Base-by-base conservation (phyloP, 2,329 filamentous ascomycete genomes). In the Nigrospora oryzae region DNA sequence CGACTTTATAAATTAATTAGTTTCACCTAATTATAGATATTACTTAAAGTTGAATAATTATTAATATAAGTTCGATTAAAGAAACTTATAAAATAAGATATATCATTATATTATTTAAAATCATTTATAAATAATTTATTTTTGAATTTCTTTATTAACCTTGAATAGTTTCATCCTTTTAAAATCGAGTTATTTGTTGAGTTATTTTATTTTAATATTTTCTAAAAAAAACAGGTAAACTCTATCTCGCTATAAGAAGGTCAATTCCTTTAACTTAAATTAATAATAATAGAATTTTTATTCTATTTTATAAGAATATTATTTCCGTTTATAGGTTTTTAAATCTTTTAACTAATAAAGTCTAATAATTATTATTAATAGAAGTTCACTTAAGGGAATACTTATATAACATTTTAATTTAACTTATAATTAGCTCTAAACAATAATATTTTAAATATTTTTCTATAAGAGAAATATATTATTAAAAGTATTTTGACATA, bases 401-500 rank as follows among this genome's bases (percentile, higher is more conserved):
- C 3, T 38, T 11, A 3, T 5, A 13, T 23, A 23, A 38, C 23
- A 7, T 38, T 13, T 19, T 17, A 5, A 13, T 38, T 19, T 11
- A 17, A 38, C 15, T 19, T 13, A 11, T 38, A 38, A 23, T 38
- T 38, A 10, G 13, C 11, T 13, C 23, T 17, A 17, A 38, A 38
- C 3, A 23, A 13, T 38, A 38, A 38, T 46, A 46, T 44, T 23
- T 36, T 16, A 17, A 38, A 23, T 19, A 37, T 48, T 50, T 39
- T 48, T 46, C 3, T n/a, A 13, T 28, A 48, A 41, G 33, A 48
- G 40, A 38, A 38, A 17, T 46, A 35, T 38, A 35, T 36, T 31
- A 46, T 46, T 33, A 40, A 48, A 39, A 37, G 37, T 36, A 15
- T 42, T 11, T 35, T 40, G 48, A 36, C 39, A 46, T 30, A 43